These are phyloP conservation scores for Macrocystidia cucumis DNA, from an alignment of 1,284 basidiomycete genomes.

Conservation along the genomic window DNA sequence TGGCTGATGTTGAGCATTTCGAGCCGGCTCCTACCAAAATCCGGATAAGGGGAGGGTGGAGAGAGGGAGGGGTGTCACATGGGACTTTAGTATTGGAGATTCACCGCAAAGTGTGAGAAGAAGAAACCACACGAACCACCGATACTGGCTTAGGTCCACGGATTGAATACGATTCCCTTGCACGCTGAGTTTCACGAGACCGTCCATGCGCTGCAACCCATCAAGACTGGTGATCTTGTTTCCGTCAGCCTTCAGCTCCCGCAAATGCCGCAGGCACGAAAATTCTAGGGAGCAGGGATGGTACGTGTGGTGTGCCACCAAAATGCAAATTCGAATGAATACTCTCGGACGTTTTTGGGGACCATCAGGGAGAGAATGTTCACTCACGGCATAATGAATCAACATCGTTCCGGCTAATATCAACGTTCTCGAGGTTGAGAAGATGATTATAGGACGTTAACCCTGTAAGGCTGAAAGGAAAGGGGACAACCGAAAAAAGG, in stretches of 20 bases:
- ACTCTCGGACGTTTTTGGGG: too few species aligned
- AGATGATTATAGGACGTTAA: conserved; percentile 89
- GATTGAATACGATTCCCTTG: conserved; percentile 68
- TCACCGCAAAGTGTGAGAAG: conserved; percentile 9
- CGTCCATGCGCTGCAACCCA: conserved; percentile 74
- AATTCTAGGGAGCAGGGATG: conserved; percentile 47
- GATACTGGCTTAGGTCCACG: conserved; percentile 55
- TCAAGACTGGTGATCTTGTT: conserved; percentile 77
- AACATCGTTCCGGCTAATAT: conserved; percentile 88
- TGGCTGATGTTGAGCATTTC: conserved; percentile 80
- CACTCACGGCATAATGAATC: conserved; percentile 80
- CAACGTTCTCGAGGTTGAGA: conserved; percentile 79
- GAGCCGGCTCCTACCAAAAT: conserved; percentile 55
- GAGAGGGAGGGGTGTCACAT: too few species aligned
- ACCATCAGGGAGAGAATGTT: too few species aligned
- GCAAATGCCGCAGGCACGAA: conserved; percentile 76
- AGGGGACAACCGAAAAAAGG: conserved; percentile 2
- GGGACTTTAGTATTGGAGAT: conserved; percentile 9
- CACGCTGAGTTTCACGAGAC: conserved; percentile 78
- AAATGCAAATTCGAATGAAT: too few species aligned
- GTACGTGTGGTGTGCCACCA: conserved; percentile 3
- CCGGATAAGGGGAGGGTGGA: too few species aligned
- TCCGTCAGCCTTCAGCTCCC: conserved; percentile 83
- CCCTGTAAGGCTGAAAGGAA: conserved; percentile 57
- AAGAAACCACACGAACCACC: conserved; percentile 52